Percentiles rank a stretch among this genome's conserved stretches.
Evolutionary conservation across 2,329 filamentous ascomycete genomes (phyloP).

Genomic region (Teratosphaeria nubilosa): DNA sequence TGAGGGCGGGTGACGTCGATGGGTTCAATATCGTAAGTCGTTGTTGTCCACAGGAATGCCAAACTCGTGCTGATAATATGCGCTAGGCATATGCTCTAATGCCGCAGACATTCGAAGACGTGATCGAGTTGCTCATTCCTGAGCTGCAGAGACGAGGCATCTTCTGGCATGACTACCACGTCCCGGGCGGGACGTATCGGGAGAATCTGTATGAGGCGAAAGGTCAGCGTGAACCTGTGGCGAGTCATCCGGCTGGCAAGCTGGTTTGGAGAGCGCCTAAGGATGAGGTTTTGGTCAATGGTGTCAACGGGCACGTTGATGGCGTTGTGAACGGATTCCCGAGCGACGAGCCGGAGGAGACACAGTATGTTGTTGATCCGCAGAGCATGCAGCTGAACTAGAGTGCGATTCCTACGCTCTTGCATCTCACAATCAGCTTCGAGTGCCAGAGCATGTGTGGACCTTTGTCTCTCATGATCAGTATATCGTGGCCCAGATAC

Average conservation of each 20-base stretch:
- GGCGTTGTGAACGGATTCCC: not conserved
- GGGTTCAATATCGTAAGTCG: conserved; percentile 55
- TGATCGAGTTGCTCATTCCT: conserved; percentile 54
- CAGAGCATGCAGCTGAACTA: conserved; percentile 7
- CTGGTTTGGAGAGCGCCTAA: conserved; percentile 29
- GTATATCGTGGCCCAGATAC: too few relatives aligned
- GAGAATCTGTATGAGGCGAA: conserved; percentile 41
- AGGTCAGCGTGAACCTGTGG: conserved; percentile 32
- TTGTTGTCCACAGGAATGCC: too few relatives aligned
- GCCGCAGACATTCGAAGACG: conserved; percentile 57
- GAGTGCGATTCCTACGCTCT: not conserved
- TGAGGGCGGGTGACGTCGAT: conserved; percentile 59
- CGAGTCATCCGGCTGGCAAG: conserved; percentile 43
- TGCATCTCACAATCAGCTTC: not conserved
- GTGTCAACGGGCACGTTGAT: conserved; percentile 1
- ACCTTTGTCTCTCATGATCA: not conserved
- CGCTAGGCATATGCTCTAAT: conserved; percentile 49
- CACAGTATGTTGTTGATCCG: conserved; percentile 2
- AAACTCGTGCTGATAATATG: not conserved
- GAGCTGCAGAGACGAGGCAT: conserved; percentile 51
- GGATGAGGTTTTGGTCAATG: not conserved
- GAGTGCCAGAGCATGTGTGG: not conserved
- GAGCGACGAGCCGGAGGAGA: not conserved
- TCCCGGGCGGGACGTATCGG: conserved; percentile 49
- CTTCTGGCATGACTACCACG: conserved; percentile 46